Conservation (phyloP, 345 rosid genomes). For the Dimocarpus longan region DNA sequence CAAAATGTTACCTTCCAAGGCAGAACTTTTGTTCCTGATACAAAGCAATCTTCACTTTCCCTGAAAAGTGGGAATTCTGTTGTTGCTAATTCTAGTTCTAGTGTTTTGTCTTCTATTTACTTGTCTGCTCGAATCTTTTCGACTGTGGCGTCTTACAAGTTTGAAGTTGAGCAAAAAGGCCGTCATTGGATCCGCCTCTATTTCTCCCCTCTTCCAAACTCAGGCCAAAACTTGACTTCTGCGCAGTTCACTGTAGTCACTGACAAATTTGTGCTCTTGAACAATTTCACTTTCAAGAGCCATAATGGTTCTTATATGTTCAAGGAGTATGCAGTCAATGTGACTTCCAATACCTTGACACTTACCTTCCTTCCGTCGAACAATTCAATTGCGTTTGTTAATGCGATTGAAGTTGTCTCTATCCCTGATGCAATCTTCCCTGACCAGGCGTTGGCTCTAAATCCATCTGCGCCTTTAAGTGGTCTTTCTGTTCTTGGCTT, state of each 20-base stretch:
- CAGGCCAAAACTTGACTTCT: slow-evolving; percentile 57
- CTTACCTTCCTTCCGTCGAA: slow-evolving; percentile 72
- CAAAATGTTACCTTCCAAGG: slow-evolving; percentile 68
- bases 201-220: slow-evolving; percentile 63
- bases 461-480: slow-evolving; percentile 54
- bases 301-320: slow-evolving; percentile 58
- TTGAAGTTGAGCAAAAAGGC: slow-evolving; percentile 64
- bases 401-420: slow-evolving; percentile 92
- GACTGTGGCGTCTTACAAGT: slow-evolving; percentile 65
- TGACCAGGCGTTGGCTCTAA: slow-evolving; percentile 69
- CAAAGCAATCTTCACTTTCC: slow-evolving; percentile 51
- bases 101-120: slow-evolving; percentile 59
- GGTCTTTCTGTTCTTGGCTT: slow-evolving; percentile 76
- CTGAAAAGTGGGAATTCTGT: slow-evolving; percentile 57
- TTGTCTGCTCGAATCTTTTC: slow-evolving; percentile 84
- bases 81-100: slow-evolving; percentile 51
- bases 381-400: slow-evolving; percentile 79
- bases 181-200: slow-evolving; percentile 99
- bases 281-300: slow-evolving; percentile 77
- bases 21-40: slow-evolving; percentile 81
- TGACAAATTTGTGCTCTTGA: slow-evolving; percentile 83
- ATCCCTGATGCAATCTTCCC: slow-evolving; percentile 75
- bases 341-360: slow-evolving; percentile 64
- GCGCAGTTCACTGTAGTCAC: slow-evolving; percentile 67
- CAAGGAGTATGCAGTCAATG: slow-evolving; percentile 90